Conservation (phyloP, 164 flowering plant species). For the Saururus chinensis region DNA sequence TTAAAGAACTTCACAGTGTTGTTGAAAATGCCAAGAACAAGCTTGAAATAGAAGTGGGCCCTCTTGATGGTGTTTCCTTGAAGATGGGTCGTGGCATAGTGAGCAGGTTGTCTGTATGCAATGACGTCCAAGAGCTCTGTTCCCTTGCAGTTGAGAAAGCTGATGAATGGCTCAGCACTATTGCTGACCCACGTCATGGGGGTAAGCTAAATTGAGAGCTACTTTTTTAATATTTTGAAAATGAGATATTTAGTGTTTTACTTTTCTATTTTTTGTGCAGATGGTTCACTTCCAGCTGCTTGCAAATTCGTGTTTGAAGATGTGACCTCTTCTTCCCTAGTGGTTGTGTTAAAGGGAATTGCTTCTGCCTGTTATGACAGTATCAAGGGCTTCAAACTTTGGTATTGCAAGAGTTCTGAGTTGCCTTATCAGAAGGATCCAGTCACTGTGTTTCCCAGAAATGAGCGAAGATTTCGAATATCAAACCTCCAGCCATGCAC, state of each 20-base stretch:
- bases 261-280: conserved; percentile 26
- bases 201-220: conserved; percentile 21
- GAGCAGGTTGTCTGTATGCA: conserved; percentile 78
- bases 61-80: conserved; percentile 64
- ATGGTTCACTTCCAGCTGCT: conserved; percentile 90
- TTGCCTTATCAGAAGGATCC: conserved; percentile 52
- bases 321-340: conserved; percentile 64
- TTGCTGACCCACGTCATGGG: conserved; percentile 23
- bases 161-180: conserved; percentile 49
- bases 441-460: conserved; percentile 42
- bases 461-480: conserved; percentile 63
- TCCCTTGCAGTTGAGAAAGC: conserved; percentile 74
- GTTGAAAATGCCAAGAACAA: conserved; percentile 63
- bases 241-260: too few species aligned
- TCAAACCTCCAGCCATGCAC: conserved; percentile 87
- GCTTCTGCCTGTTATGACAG: conserved; percentile 25
- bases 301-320: conserved; percentile 88
- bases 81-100: conserved; percentile 89
- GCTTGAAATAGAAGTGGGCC: conserved; percentile 88
- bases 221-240: too few species aligned
- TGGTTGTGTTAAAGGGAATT: conserved; percentile 57
- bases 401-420: conserved; percentile 69
- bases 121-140: conserved; percentile 80
- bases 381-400: conserved; percentile 81
- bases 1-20: conserved; percentile 61